Evolutionary conservation across 2,329 filamentous ascomycete species (phyloP).

Genomic region (Neopestalotiopsis clavispora): DNA sequence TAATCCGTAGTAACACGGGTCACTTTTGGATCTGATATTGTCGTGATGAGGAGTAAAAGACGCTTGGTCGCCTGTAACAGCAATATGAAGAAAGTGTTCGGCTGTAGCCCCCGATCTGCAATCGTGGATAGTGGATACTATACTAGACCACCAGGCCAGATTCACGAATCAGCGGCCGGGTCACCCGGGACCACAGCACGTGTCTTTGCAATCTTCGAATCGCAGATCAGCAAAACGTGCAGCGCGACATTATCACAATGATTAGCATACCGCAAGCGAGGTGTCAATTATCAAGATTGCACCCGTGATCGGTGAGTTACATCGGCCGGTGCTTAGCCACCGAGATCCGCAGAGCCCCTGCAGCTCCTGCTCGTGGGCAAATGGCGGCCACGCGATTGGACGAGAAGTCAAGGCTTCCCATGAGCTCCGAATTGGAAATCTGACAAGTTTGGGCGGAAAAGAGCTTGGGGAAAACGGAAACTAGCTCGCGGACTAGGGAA

Average conservation of each 20-base stretch:
- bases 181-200: background rate
- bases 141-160: background rate
- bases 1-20: no score
- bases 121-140: background rate
- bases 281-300: background rate
- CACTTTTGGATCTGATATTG: no score
- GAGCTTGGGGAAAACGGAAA: slow-evolving; percentile 1
- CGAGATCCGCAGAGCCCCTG: background rate
- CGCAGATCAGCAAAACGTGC: background rate
- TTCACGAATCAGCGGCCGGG: background rate
- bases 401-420: background rate
- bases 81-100: background rate
- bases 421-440: background rate
- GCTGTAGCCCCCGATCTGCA: background rate
- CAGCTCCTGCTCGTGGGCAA: background rate
- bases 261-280: background rate
- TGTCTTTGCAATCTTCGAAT: background rate
- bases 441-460: background rate
- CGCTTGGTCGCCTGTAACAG: no score
- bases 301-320: background rate
- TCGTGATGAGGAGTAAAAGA: no score
- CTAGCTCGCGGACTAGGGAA: background rate
- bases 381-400: background rate
- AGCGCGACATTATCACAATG: background rate
- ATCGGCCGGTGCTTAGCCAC: background rate